These are phyloP conservation scores for Citrullus mucosospermus DNA, from an alignment of 306 rosid genomes.

Conservation along the genomic window DNA sequence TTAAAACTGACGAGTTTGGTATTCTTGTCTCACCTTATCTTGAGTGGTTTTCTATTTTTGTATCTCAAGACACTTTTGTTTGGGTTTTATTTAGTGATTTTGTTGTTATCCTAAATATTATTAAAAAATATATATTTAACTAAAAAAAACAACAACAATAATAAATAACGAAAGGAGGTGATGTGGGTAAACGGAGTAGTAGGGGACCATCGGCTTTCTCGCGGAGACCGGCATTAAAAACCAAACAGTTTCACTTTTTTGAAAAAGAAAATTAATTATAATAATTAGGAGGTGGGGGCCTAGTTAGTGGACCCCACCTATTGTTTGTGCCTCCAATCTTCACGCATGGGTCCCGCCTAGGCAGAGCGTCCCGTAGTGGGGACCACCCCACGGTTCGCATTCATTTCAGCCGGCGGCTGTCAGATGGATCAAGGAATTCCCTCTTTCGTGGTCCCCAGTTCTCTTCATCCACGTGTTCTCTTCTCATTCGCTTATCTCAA, in stretches of 20 bases:
- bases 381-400: constrained; percentile 15
- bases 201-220: constrained; percentile 2
- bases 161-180: too few species aligned
- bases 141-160: too few species aligned
- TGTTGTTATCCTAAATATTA: too few species aligned
- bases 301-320: constrained; percentile 6
- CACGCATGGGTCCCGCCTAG: constrained; percentile 2
- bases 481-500: constrained; percentile 2
- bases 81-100: too few species aligned
- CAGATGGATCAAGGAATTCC: constrained; percentile 24
- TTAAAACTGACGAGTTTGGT: too few species aligned
- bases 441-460: constrained; percentile 21
- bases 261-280: too few species aligned
- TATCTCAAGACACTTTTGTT: too few species aligned
- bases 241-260: neutral
- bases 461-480: constrained; percentile 22
- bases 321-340: constrained; percentile 1
- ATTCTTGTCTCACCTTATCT: too few species aligned
- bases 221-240: neutral
- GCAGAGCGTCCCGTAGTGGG: neutral
- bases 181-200: neutral
- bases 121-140: too few species aligned
- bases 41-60: too few species aligned
- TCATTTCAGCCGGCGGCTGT: constrained; percentile 68
- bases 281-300: neutral